phyloP scores from a whole-genome alignment of 2,329 filamentous ascomycete species.

The Didymella exigua region DNA sequence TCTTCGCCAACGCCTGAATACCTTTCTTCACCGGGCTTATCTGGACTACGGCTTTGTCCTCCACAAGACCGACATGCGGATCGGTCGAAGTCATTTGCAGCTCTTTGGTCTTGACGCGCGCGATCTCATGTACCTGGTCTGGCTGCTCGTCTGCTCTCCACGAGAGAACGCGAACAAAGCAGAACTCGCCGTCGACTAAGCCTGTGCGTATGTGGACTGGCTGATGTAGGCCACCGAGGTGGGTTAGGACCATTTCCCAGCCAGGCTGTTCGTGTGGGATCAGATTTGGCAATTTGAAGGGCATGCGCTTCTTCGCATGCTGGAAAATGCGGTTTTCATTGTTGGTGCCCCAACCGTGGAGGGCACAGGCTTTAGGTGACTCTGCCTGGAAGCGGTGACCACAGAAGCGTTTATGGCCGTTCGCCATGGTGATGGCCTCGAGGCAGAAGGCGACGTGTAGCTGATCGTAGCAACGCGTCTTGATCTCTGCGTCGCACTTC shows the following conservation, averaged over 20 bases:
- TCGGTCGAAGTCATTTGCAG: neutral
- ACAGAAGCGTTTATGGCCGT: constrained; percentile 3
- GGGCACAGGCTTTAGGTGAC: neutral
- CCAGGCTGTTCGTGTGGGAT: constrained; percentile 3
- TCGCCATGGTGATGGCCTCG: neutral
- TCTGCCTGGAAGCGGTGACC: constrained; percentile 7
- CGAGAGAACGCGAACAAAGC: neutral
- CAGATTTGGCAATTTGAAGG: neutral
- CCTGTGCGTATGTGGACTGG: neutral
- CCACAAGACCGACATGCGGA: neutral
- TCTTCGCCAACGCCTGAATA: neutral
- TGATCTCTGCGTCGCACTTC: neutral
- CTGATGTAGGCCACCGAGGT: neutral
- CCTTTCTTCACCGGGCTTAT: neutral
- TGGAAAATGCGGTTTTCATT: constrained; percentile 6
- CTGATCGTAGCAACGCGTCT: constrained; percentile 1
- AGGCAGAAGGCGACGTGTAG: constrained; percentile 5
- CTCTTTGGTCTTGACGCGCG: constrained; percentile 2
- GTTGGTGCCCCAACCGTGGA: neutral
- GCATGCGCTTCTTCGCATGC: constrained; percentile 1
- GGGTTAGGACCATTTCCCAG: constrained; percentile 1
- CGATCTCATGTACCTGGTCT: neutral
- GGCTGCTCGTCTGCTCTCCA: neutral
- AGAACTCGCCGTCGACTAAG: neutral
- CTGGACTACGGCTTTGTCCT: neutral